phyloP scores from a whole-genome alignment of 306 rosid genomes.

The Phaseolus lunatus region DNA sequence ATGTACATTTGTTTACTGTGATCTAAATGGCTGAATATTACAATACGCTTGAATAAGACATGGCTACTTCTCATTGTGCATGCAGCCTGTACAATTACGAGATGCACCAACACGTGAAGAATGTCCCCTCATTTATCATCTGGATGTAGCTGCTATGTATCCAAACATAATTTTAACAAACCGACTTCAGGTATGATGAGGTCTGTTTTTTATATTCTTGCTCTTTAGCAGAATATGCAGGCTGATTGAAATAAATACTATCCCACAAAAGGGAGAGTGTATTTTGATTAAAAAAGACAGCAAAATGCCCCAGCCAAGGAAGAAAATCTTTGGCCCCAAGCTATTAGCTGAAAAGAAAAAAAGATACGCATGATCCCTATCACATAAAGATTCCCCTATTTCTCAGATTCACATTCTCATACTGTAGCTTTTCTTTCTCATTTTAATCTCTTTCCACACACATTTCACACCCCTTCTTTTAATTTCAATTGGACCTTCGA shows the following conservation, averaged over 20 bases:
- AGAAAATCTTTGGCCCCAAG: slow-evolving; percentile 12
- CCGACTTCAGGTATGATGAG: slow-evolving; percentile 89
- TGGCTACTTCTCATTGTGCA: slow-evolving; percentile 29
- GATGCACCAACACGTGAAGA: slow-evolving; percentile 84
- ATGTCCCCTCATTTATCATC: slow-evolving; percentile 95
- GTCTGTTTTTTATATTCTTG: slow-evolving; percentile 33
- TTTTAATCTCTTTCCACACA: not conserved
- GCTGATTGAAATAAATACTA: not conserved
- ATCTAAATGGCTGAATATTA: slow-evolving; percentile 35
- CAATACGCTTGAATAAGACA: slow-evolving; percentile 28
- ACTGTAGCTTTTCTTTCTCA: slow-evolving; percentile 26
- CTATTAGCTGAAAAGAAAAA: not conserved
- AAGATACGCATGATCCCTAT: not conserved
- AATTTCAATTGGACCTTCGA: not conserved
- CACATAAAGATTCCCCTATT: not conserved
- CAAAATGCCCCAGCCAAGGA: slow-evolving; percentile 4
- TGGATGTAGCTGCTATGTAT: slow-evolving; percentile 99
- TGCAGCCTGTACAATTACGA: slow-evolving; percentile 79
- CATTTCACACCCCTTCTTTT: slow-evolving; percentile 13
- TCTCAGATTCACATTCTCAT: slow-evolving; percentile 4
- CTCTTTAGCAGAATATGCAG: slow-evolving; percentile 38
- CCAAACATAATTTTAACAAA: slow-evolving; percentile 96
- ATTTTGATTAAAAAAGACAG: not conserved
- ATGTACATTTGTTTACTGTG: slow-evolving; percentile 15
- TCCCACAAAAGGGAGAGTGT: not conserved